Base-by-base conservation (phyloP, 2,329 filamentous ascomycete species). In the Neofusicoccum sp. region DNA sequence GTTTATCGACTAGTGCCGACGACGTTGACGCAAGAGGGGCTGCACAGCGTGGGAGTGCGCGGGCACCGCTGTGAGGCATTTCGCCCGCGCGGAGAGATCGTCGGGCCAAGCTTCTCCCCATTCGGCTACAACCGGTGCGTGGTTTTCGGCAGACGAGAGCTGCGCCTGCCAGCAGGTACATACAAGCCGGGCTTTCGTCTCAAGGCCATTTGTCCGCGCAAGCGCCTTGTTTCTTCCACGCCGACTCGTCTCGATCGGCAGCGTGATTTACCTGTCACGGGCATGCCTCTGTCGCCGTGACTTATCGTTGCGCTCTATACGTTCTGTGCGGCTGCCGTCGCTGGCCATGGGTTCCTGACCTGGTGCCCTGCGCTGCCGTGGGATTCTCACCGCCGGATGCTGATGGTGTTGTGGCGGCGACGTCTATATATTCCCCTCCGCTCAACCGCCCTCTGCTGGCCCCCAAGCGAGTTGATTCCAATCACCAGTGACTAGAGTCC, bases 111-210 rank as follows among this genome's bases (percentile, higher is more conserved):
- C 51, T 43, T 56, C 51, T 33, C 51, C 51, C 9, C 4, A 43
- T 56, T 56, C 51, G 51, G 51, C 51, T 56, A 56, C 51, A 43
- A n/a, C 38, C 51, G 51, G 38, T 56, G 51, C 51, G 51, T 56
- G 51, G 51, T 56, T 56, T 56, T 56, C 40, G 51, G 28, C 51
- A 6, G 51, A 43, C 36, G 33, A 43, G 38, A 43, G 26, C 9
- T 28, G 43, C 33, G 38, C 45, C 30, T 31, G 4, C 12, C 38
- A 41, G n/a, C n/a, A n/a, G n/a, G n/a, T n/a, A n/a, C n/a, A n/a
- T n/a, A n/a, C n/a, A n/a, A n/a, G n/a, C n/a, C n/a, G n/a, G n/a
- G n/a, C n/a, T n/a, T n/a, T n/a, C 8, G 38, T n/a, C 14, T 41
- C 38, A n/a, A 41, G 38, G 40, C 40, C 43, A 47, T 47, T 47